Base-by-base conservation (phyloP, 441 rosid genomes). In the Mallotus repandus region DNA sequence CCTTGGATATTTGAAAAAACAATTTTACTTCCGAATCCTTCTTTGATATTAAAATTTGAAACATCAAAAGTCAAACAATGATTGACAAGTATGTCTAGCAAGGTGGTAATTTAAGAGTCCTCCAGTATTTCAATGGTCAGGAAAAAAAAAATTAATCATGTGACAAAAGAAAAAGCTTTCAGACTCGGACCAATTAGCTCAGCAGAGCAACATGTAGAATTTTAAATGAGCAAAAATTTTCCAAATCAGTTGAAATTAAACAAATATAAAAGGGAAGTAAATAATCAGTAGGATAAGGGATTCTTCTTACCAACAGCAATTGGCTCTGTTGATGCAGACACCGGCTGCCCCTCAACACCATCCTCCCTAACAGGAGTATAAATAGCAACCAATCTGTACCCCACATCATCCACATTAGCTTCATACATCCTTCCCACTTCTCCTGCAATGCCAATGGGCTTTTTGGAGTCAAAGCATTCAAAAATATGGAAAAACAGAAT, bases 321-420 rank as follows among this genome's bases (percentile, higher is more conserved):
- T 66, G 92, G 92, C 75, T 96, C 99, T 18, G 99, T 96, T 69
- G 97, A 93, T 78, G 97, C 95, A 75, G 99, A 93, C 77, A 90
- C 90, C 22, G 99, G 99, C 77, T 86, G 97, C 69, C 99, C 99
- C 85, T 95, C 98, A 52, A 90, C 82, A 75, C 97, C 98, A 82
- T 96, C 99, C 49, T 96, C 98, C 74, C 98, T 86, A 56, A 89
- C 76, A n/a, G 98, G 99, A 72, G 98, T 89, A 78, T 93, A 93
- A 68, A 96, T 79, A 74, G 94, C 97, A 57, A 96, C 99, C 68
- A 96, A 75, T 81, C 99, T 87, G 81, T 96, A 96, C 35, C 99
- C 97, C 70, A 96, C 99, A 77, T 96, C 99, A 83, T 96, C 99
- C 29, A 93, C 99, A 88, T 96, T 93, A 74, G 97, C 97, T 86